Evolutionary conservation across 2,329 filamentous ascomycete genomes (phyloP), one percentile per base, ranked within the genome.

Genomic region (Atkinsonella hypoxylon): DNA sequence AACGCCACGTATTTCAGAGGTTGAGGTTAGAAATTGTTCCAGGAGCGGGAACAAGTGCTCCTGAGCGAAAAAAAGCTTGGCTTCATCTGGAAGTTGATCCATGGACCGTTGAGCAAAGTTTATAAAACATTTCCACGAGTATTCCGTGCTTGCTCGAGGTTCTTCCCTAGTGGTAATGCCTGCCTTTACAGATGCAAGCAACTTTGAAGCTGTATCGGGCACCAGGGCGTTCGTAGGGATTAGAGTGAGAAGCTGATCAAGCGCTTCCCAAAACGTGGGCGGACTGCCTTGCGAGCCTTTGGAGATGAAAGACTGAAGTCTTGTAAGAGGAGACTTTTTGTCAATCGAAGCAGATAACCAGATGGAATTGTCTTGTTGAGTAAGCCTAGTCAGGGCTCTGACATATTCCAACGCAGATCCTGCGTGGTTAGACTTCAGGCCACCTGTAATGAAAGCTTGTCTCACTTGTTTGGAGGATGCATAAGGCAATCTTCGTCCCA

Each of bases 261-360:
- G 64, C 15, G 77, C 78, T 26, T 74, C 67, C 93, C 93, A 98
- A 61, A 83, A 95, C 10, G 75, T 77, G 3, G 75, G 68, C 0
- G 80, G 72, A 3, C 85, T 85, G n/a, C 82, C 79, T 60, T 96
- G 87, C 0, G 91, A 95, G 2, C 93, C 91, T 59, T 83, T 87
- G 54, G 86, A 82, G 7, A 97, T 71, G 57, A 94, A 93, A 9
- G 81, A 72, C 47, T 79, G 77, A 4, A 98, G 66, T 20, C 83
- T 69, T 4, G 70, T 69, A 1, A 78, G 57, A 0, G 78, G 72
- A 1, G 76, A 67, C 51, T 76, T 79, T 55, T 80, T 78, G n/a
- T 70, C 70, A 13, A 64, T 69, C 0, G 62, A 34, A 2, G 55
- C 47, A 15, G 77, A 72, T 1, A 81, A 83, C 93, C 93, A 98